These are phyloP conservation scores for Corylus avellana DNA, from an alignment of 306 rosid species.

Conservation along the genomic window DNA sequence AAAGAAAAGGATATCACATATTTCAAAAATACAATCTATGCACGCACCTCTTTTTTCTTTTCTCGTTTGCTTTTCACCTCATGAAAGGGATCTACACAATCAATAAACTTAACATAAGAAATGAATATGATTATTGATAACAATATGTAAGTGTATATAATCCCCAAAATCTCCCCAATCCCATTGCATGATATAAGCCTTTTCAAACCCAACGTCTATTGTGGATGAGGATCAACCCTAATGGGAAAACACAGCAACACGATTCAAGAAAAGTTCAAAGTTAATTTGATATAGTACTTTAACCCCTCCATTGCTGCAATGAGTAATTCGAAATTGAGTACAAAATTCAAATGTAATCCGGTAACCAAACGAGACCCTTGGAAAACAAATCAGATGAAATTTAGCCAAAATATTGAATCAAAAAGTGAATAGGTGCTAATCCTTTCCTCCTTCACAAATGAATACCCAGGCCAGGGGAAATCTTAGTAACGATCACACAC, in stretches of 20 bases:
- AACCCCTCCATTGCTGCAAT: neutral
- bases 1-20: neutral
- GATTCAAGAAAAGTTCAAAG: neutral
- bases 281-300: neutral
- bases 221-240: neutral
- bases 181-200: neutral
- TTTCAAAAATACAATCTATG: neutral
- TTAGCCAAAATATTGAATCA: neutral
- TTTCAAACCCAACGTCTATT: neutral
- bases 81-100: constrained; percentile 89
- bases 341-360: neutral
- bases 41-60: constrained; percentile 92
- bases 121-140: constrained; percentile 2
- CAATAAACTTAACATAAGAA: constrained; percentile 36
- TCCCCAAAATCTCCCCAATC: neutral
- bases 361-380: neutral
- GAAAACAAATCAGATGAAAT: neutral
- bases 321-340: neutral
- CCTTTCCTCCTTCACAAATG: neutral
- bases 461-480: neutral
- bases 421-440: neutral
- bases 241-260: neutral
- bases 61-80: constrained; percentile 99
- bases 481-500: neutral
- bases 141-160: neutral